Evolutionary conservation across 2,329 filamentous ascomycete species (phyloP), one percentile per base, ranked within the genome.

Genomic region (Claviceps sorghi): DNA sequence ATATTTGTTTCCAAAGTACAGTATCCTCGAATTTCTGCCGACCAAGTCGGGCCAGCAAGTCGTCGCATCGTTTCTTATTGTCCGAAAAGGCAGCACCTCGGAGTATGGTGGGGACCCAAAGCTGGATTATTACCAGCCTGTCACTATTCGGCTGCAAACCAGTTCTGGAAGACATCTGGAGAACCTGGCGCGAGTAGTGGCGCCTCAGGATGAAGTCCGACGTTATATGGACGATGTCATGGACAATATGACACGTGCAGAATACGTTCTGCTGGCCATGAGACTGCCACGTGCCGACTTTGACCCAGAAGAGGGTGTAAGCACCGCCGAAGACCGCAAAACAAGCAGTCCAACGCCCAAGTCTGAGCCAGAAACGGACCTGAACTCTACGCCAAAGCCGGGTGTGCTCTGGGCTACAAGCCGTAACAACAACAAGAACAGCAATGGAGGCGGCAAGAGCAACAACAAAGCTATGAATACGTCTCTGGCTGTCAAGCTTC

Each of bases 1-100:
- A 29, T 90, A 86, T 62, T 69, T 88, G 48, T 90, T 93, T 57
- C 87, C 87, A 2, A 86, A 83, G 58, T 84, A 86, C 62, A 86
- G 83, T 65, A 83, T 91, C 36, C 65, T 91, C 49, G 86, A 93
- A 62, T 82, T 80, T 61, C 69, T 82, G 1, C 65, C 67, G 8
- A 61, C 65, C 2, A 62, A 70, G 10, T 66, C 71, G 4, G 77
- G 78, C 2, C 77, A 79, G 49, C 75, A 82, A 53, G 76, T 86
- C 2, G 76, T 88, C 44, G 83, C 83, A 3, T 90, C 85, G 1
- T 93, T 91, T 61, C 71, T 93, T 11, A 80, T 90, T 54, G 84
- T 87, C 6, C 81, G 84, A 48, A 84, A 83, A 64, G 85, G 82
- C 32, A 83, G 80, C 58, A 73, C 71, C n/a, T 77, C 79, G 1